A percentile compares a stretch with the other conserved stretches of the same genome.
Evolutionary conservation across 176 grass and related monocot genomes (phyloP).

Genomic region (barley (Hordeum vulgare)): MorexV3_pseudomolecules_assembly NC_058523.1:444867271-444867770

Average conservation of each 20-base stretch:
- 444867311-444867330: background rate
- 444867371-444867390: background rate
- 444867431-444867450: background rate
- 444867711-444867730: too few species aligned
- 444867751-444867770: too few species aligned
- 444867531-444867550: conserved; percentile 11
- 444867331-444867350: background rate
- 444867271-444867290: background rate
- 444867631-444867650: background rate
- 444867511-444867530: background rate
- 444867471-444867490: background rate
- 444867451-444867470: background rate
- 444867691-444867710: background rate
- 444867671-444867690: conserved; percentile 16
- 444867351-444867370: background rate
- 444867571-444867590: background rate
- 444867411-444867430: background rate
- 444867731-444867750: too few species aligned
- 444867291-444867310: background rate
- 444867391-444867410: background rate
- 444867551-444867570: background rate
- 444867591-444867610: background rate
- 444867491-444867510: background rate
- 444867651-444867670: conserved; percentile 23
- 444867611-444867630: background rate